These are phyloP conservation scores for Pyrenochaeta sp. DNA, from an alignment of 2,329 filamentous ascomycete genomes.

Conservation along the genomic window DNA sequence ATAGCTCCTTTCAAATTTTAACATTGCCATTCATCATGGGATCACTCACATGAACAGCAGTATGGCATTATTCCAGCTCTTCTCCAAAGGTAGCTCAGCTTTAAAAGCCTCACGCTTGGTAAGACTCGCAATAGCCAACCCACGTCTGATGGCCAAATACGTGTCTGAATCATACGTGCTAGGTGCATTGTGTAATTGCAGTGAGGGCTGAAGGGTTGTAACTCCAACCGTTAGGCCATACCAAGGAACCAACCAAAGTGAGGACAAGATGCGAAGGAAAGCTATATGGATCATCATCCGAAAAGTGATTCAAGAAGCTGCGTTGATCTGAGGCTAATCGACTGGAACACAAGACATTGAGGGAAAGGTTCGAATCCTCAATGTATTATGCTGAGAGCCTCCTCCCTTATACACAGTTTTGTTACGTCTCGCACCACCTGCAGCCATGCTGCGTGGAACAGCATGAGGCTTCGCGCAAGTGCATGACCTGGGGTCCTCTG, in stretches of 20 bases:
- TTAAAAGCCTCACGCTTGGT: conserved; percentile 19
- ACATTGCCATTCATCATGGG: not conserved
- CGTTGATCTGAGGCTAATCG: too few relatives aligned
- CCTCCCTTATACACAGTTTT: conserved; percentile 3
- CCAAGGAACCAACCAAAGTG: not conserved
- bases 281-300: not conserved
- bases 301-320: not conserved
- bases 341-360: too few relatives aligned
- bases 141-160: conserved; percentile 16
- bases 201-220: not conserved
- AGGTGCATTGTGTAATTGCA: conserved; percentile 18
- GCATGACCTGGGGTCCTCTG: conserved; percentile 1
- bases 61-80: conserved; percentile 51
- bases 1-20: not conserved
- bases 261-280: not conserved
- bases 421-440: not conserved
- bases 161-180: conserved; percentile 19
- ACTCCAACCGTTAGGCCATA: not conserved
- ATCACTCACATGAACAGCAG: conserved; percentile 48
- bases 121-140: conserved; percentile 10
- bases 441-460: not conserved
- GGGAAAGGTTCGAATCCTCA: too few relatives aligned
- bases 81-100: conserved; percentile 40
- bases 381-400: not conserved
- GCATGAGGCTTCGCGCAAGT: conserved; percentile 6